Conservation (phyloP, 345 rosid genomes). For the Eucalyptus curtisii region DNA sequence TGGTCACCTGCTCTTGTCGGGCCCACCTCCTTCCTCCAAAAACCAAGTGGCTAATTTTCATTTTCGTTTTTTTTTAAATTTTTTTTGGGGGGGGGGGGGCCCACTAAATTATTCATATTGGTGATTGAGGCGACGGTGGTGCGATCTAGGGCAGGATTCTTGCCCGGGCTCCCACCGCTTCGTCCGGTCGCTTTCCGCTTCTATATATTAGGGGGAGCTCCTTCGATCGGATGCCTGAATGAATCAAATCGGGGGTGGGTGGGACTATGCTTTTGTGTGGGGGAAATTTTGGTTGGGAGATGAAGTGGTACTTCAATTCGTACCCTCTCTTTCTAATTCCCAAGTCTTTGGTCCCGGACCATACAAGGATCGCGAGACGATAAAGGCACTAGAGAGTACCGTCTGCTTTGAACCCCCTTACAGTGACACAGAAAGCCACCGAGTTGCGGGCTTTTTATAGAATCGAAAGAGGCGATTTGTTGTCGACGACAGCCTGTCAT, state of each 20-base stretch:
- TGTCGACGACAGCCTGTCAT: background rate
- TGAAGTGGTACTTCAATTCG: background rate
- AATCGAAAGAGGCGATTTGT: background rate
- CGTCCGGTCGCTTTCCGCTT: background rate
- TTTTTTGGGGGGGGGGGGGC: background rate
- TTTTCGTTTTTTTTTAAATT: too few relatives aligned
- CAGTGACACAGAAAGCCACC: rapidly evolving
- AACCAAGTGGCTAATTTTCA: background rate
- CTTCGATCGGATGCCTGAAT: background rate
- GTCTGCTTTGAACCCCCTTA: too few relatives aligned
- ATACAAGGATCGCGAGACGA: too few relatives aligned
- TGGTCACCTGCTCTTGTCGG: background rate
- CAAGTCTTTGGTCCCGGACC: background rate
- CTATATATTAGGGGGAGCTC: background rate
- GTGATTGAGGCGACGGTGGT: background rate
- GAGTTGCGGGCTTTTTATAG: rapidly evolving
- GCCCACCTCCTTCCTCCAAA: background rate
- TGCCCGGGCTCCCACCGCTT: background rate
- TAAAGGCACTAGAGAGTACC: too few relatives aligned
- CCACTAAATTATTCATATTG: background rate
- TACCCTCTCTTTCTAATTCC: background rate
- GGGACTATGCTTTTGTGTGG: background rate
- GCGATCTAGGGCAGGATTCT: background rate
- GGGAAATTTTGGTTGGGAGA: background rate
- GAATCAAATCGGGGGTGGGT: too few relatives aligned